Evolutionary conservation across 2,329 filamentous ascomycete species (phyloP).

Genomic region (Aspergillus sp.): DNA sequence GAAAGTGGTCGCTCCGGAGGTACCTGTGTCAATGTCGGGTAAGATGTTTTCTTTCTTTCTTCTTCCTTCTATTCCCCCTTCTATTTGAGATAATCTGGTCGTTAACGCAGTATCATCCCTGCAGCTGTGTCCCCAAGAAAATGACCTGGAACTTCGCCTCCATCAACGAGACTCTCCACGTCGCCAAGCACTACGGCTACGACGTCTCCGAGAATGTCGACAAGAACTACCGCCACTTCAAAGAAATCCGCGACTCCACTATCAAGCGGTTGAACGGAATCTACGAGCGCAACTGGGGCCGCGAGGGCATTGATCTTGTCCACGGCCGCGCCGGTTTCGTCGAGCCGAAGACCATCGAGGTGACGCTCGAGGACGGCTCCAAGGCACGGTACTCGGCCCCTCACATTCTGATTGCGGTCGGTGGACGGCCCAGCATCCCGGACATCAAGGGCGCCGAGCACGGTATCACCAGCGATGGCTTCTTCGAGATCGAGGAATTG

Average conservation of each 20-base stretch:
- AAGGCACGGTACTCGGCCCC: conserved; percentile 45
- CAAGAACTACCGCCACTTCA: conserved; percentile 51
- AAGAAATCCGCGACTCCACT: conserved; percentile 49
- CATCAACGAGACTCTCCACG: conserved; percentile 50
- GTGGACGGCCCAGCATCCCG: conserved; percentile 50
- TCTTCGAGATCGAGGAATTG: conserved; percentile 54
- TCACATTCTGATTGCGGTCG: conserved; percentile 53
- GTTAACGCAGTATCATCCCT: neutral
- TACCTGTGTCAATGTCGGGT: conserved; percentile 58
- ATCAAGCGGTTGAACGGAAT: conserved; percentile 50
- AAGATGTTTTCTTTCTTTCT: conserved; percentile 20
- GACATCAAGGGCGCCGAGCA: conserved; percentile 49
- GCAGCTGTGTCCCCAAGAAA: conserved; percentile 56
- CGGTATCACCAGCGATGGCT: conserved; percentile 55
- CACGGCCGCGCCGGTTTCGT: conserved; percentile 52
- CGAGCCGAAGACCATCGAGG: conserved; percentile 48
- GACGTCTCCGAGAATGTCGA: conserved; percentile 46
- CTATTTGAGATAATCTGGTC: neutral
- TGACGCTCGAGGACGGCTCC: conserved; percentile 46
- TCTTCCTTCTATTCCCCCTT: neutral
- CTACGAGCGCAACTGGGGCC: conserved; percentile 54
- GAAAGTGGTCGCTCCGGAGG: conserved; percentile 53
- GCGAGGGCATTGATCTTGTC: conserved; percentile 54
- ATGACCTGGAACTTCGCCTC: conserved; percentile 57
- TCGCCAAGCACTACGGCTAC: conserved; percentile 52